phyloP scores from a whole-genome alignment of 2,329 filamentous ascomycete species.

The Pseudocercospora vitis region DNA sequence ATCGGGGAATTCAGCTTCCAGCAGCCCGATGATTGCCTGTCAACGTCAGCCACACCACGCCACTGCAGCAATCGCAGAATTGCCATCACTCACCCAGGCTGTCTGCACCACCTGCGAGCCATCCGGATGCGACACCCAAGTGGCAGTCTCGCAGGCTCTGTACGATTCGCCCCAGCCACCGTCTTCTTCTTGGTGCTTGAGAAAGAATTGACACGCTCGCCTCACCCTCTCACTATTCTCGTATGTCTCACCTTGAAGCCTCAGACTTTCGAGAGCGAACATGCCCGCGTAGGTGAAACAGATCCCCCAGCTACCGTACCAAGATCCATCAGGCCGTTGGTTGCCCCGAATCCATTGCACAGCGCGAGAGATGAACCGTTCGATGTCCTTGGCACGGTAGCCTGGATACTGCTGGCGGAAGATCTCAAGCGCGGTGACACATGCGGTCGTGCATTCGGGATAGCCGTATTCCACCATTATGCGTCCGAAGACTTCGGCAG shows the following conservation, averaged over 20 bases:
- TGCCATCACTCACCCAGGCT: constrained; percentile 68
- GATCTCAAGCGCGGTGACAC: constrained; percentile 79
- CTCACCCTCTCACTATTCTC: constrained; percentile 68
- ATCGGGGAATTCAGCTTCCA: constrained; percentile 80
- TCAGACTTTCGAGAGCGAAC: constrained; percentile 89
- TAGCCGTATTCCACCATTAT: constrained; percentile 99
- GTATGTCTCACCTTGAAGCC: constrained; percentile 78
- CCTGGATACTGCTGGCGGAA: constrained; percentile 80
- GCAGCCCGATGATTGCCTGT: constrained; percentile 61
- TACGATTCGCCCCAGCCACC: constrained; percentile 98
- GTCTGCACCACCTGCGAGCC: constrained; percentile 92
- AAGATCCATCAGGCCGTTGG: constrained; percentile 80
- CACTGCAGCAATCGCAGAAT: constrained; percentile 61
- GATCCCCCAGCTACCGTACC: constrained; percentile 98
- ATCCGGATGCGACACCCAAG: constrained; percentile 70
- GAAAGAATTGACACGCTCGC: constrained; percentile 79
- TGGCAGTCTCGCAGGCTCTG: constrained; percentile 73
- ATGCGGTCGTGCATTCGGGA: constrained; percentile 94
- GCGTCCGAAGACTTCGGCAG: constrained; percentile 90
- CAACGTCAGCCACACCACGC: constrained; percentile 24
- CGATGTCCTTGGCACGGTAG: constrained; percentile 76
- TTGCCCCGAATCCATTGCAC: constrained; percentile 78
- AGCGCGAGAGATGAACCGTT: constrained; percentile 68
- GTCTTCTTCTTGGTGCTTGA: constrained; percentile 80
- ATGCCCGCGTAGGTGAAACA: constrained; percentile 97